Base-by-base conservation (phyloP, 2,329 filamentous ascomycete species). In the Furcasterigmium sp. region DNA sequence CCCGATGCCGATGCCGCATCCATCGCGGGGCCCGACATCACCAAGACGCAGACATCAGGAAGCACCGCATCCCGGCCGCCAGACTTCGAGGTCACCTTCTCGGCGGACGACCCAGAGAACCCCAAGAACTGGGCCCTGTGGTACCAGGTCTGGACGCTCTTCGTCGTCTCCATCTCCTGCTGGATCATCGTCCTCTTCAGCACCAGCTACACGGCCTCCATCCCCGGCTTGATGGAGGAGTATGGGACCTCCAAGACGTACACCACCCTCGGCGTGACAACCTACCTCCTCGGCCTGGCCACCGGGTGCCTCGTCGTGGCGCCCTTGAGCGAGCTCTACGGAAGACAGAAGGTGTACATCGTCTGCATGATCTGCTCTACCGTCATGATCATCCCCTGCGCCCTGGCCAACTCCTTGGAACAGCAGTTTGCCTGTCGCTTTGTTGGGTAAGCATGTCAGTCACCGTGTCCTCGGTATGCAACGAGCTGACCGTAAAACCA, bases 201-300 rank as follows among this genome's bases (percentile, higher is more conserved):
- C 37, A 93, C 88, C 1, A 83, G 79, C 41, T 94, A 93, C 58
- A 89, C 87, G 1, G 78, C 82, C 1, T 83, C 82, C 3, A 78
- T 86, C 26, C 75, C 78, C 1, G 82, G 85, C 1, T 78, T 94
- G 61, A 78, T 80, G 55, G 60, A 70, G 13, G 82, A 87, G 41
- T 91, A 89, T 52, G 64, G 72, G 29, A 69, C 80, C 15, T 57
- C 67, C 13, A 70, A 78, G 26, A 80, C 78, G 0, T 61, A 84
- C n/a, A 75, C 83, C 1, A 86, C 87, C 0, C 67, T 93, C 3
- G 88, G 88, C 5, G 70, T 94, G 36, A 93, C 88, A 0, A 83
- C 84, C 0, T 94, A 93, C 56, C 72, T 93, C 8, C 60, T 88
- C 19, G 88, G 88, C 5, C 72, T 93, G 37, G 87, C 86, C 0